Evolutionary conservation across 148 eudicot species (phyloP), one percentile per base, ranked within the genome.

Genomic region (Cornus kousa): DNA sequence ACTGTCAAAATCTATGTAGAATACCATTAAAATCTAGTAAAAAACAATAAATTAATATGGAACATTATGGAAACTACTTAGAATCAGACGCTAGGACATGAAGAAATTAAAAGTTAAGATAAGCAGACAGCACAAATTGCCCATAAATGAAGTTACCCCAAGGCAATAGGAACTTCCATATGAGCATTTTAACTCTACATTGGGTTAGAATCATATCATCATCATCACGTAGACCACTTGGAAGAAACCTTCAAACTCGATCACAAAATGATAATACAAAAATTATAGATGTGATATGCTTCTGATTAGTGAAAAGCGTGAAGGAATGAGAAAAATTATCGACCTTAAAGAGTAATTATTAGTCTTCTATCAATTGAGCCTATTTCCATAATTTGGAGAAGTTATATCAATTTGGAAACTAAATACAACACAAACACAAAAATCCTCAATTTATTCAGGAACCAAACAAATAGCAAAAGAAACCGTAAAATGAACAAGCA

Each of bases 1-100:
- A 60, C 67, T 62, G 9, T n/a, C 66, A 20, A 4, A 62, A 62
- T 62, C 23, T 53, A 53, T 13, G 19, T 62, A 19, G 66, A 19
- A 62, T n/a, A 17, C 24, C 24, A 20, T 62, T 4, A 62, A 62
- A 3, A 62, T 62, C 19, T n/a, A 62, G 66, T 62, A 24, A 74
- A 31, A 10, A 40, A 57, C 5, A 53, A 17, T 60, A 23, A 60
- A 35, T 35, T 4, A 17, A 24, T 24, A 28, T 19, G 13, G 72
- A 76, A 76, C 19, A 24, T 43, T 24, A 66, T 67, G 72, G 40
- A 67, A 67, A 76, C 24, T 10, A 76, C 65, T 9, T 7, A 48
- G 31, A 12, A 67, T 67, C 71, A 40, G 71, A 76, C 67, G 39
- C 79, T 13, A 5, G 31, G 43, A 67, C 64, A 67, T 5, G n/a